phyloP scores from a whole-genome alignment of 768 basidiomycete genomes.

The Pholiota microspora region DNA sequence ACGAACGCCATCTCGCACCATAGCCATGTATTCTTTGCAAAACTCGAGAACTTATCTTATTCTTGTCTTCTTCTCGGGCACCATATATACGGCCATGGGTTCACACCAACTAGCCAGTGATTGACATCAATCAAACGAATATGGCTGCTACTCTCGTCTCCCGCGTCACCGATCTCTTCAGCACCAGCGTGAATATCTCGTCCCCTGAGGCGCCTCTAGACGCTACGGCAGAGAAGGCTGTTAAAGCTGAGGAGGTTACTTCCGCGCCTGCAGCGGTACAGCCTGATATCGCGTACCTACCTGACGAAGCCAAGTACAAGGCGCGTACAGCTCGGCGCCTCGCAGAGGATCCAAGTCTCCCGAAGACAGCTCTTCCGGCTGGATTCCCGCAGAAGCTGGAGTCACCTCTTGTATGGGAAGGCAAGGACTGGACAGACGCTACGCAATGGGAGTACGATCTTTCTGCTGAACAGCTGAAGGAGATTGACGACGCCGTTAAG shows the following conservation, averaged over 20 bases:
- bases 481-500: conserved; percentile 35
- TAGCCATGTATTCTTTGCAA: conserved; percentile 4
- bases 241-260: neutral
- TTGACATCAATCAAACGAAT: neutral
- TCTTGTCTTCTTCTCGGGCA: neutral
- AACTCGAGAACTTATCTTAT: neutral
- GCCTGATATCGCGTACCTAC: conserved; percentile 40
- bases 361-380: conserved; percentile 27
- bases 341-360: conserved; percentile 31
- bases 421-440: conserved; percentile 37
- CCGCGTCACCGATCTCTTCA: conserved; percentile 3
- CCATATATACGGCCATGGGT: neutral
- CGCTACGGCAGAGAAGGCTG: neutral
- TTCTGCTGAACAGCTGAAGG: conserved; percentile 28
- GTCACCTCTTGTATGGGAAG: conserved; percentile 41
- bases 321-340: conserved; percentile 36
- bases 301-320: conserved; percentile 35
- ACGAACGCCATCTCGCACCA: conserved; percentile 12
- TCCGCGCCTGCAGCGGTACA: conserved; percentile 10
- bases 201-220: neutral
- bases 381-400: conserved; percentile 36
- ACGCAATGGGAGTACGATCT: conserved; percentile 38
- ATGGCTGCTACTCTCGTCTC: conserved; percentile 5
- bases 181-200: neutral
- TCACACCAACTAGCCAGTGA: neutral